Evolutionary conservation across 2,329 filamentous ascomycete species (phyloP), one percentile per base, ranked within the genome.

Genomic region (Aspergillus melleus): DNA sequence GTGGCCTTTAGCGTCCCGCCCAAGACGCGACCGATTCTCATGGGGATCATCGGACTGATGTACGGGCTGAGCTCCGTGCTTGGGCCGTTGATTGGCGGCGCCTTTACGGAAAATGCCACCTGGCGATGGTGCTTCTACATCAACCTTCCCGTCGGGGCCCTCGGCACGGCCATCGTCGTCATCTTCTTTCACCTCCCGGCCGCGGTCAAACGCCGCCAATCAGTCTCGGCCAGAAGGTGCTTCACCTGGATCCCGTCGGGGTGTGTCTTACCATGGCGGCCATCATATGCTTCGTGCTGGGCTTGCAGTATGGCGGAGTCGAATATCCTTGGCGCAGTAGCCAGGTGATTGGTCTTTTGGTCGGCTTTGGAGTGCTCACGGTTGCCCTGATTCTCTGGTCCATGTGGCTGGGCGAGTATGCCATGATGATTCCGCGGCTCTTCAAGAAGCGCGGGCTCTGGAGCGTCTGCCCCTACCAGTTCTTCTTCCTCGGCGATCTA

Each of bases 341-440:
- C n/a, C 67, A 67, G 5, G 79, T 84, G 14, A 79, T 84, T 52
- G 81, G 79, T 2, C 66, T 73, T 0, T 69, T 84, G 4, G 72
- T 82, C 49, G 77, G 77, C n/a, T 81, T 78, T 49, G 74, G 63
- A 11, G n/a, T 79, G 2, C 67, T 81, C 30, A 5, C 68, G 2
- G 62, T 74, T 29, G 61, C 69, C 2, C 77, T 82, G 52, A 57
- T 75, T 0, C 64, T 63, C 8, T 64, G 70, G 20, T 75, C 83
- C 61, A 70, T 67, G 39, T 75, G 61, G 52, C 70, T 72, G 10
- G 74, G 72, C 5, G 79, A 82, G 14, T 66, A 72, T 6, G 80
- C 80, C 1, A 70, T 80, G 24, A 59, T 83, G 61, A 50, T 68
- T n/a, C 62, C 64, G 0, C 72, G 76, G 0, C 64, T 83, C 14